phyloP scores from a whole-genome alignment of 441 rosid species.

The Dalechampia spathulata region DNA sequence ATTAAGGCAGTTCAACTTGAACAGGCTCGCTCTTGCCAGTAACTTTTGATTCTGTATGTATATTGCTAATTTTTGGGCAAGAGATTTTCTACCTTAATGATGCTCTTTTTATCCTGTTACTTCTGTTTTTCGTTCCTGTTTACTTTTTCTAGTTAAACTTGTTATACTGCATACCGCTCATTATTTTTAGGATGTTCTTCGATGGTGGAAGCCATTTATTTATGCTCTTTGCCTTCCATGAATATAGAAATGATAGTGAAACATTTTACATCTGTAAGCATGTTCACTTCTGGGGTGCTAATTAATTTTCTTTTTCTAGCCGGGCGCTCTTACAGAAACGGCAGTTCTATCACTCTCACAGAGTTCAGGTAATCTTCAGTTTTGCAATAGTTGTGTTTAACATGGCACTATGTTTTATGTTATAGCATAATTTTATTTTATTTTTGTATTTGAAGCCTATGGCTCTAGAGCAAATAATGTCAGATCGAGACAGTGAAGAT shows the following conservation, averaged over 20 bases:
- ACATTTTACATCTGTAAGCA: not conserved
- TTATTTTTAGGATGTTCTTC: not conserved
- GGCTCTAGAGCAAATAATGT: constrained; percentile 75
- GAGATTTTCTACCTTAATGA: not conserved
- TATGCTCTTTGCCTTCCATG: not conserved
- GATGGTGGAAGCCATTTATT: not conserved
- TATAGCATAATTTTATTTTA: too few relatives aligned
- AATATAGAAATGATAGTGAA: not conserved
- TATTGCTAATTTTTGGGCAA: not conserved
- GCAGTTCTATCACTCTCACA: constrained; percentile 24
- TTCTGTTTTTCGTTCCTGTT: not conserved
- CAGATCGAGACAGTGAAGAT: constrained; percentile 88
- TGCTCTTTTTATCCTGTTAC: not conserved
- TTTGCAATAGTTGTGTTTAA: too few relatives aligned
- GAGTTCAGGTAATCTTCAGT: constrained; percentile 31
- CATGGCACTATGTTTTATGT: too few relatives aligned
- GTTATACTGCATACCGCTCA: not conserved
- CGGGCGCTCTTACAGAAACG: constrained; percentile 16
- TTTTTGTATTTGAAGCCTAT: constrained; percentile 53
- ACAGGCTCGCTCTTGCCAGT: too few relatives aligned
- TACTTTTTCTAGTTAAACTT: not conserved
- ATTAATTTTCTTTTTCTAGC: constrained; percentile 11
- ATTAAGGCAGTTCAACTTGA: too few relatives aligned
- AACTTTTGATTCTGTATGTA: not conserved
- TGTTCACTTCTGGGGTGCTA: constrained; percentile 4